A percentile compares a stretch with the other conserved stretches of the same genome.
phyloP scores from a whole-genome alignment of 208 protist species.

The Leishmania gerbilli region DNA sequence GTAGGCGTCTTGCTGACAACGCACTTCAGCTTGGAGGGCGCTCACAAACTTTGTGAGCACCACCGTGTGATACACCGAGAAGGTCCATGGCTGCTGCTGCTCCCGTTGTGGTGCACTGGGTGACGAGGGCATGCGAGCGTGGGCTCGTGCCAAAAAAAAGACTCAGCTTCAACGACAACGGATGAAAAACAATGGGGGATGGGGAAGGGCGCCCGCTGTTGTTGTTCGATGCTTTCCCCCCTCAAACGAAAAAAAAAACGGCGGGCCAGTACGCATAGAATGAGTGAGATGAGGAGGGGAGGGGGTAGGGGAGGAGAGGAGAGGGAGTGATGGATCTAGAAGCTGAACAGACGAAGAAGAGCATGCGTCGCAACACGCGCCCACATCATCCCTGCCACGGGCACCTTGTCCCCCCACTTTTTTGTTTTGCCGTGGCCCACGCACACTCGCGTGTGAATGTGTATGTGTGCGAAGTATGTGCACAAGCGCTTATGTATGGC shows the following conservation, averaged over 20 bases:
- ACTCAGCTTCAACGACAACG: not conserved
- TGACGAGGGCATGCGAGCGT: constrained; percentile 1
- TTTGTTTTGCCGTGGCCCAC: not conserved
- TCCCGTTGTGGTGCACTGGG: not conserved
- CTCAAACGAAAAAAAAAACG: not conserved
- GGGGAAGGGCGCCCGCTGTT: no score
- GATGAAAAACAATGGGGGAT: no score
- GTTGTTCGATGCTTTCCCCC: not conserved
- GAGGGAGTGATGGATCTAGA: not conserved
- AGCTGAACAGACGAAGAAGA: not conserved
- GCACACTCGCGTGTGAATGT: not conserved
- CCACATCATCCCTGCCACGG: not conserved
- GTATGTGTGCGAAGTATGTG: not conserved
- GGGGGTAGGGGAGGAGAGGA: not conserved
- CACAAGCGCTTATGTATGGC: not conserved
- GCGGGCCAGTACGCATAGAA: not conserved
- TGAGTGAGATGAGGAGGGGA: not conserved
- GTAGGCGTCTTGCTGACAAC: constrained; percentile 45
- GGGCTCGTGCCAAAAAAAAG: not conserved
- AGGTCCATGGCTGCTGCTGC: constrained; percentile 24
- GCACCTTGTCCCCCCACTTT: not conserved
- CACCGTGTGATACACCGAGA: constrained; percentile 15
- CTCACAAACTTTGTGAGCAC: constrained; percentile 17
- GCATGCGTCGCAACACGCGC: not conserved
- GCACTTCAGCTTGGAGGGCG: constrained; percentile 27